These are phyloP conservation scores for Suhomyces terraborum DNA, from an alignment of 1,139 yeast genomes.

Conservation along the genomic window DNA sequence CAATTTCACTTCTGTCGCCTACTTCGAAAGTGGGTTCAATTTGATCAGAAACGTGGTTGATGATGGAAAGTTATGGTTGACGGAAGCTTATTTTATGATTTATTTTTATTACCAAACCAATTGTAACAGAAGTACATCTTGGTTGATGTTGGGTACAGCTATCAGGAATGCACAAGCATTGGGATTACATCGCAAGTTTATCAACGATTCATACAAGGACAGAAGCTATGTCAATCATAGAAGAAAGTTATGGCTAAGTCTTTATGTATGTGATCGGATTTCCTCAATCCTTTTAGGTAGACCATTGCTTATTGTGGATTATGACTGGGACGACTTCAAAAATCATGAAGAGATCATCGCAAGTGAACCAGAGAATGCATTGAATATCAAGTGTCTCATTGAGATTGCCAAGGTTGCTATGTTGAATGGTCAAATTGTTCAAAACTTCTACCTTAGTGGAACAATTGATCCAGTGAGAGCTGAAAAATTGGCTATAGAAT, in stretches of 20 bases:
- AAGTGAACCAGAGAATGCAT: conserved; percentile 15
- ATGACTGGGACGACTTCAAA: conserved; percentile 44
- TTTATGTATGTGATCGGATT: conserved; percentile 43
- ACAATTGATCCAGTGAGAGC: conserved; percentile 37
- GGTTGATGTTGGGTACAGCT: conserved; percentile 34
- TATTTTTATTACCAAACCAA: conserved; percentile 41
- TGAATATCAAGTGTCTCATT: conserved; percentile 18
- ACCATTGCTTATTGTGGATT: conserved; percentile 40
- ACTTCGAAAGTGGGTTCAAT: conserved; percentile 36
- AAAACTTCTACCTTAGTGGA: conserved; percentile 37
- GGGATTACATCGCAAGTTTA: conserved; percentile 28
- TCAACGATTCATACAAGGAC: conserved; percentile 23
- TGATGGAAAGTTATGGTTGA: conserved; percentile 45
- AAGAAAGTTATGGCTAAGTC: conserved; percentile 40
- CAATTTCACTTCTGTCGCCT: conserved; percentile 16
- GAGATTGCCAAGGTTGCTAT: conserved; percentile 19
- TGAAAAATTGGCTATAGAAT: conserved; percentile 39
- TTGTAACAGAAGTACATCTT: conserved; percentile 44
- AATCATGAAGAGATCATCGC: conserved; percentile 14
- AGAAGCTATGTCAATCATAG: conserved; percentile 22
- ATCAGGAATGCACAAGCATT: conserved; percentile 30
- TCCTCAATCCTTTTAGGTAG: conserved; percentile 43
- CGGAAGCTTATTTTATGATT: conserved; percentile 41
- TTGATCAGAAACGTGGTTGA: conserved; percentile 32
- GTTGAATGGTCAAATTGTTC: conserved; percentile 37